These are phyloP conservation scores for Pneumocystis canis DNA, from an alignment of 1,139 yeast species.

Conservation along the genomic window DNA sequence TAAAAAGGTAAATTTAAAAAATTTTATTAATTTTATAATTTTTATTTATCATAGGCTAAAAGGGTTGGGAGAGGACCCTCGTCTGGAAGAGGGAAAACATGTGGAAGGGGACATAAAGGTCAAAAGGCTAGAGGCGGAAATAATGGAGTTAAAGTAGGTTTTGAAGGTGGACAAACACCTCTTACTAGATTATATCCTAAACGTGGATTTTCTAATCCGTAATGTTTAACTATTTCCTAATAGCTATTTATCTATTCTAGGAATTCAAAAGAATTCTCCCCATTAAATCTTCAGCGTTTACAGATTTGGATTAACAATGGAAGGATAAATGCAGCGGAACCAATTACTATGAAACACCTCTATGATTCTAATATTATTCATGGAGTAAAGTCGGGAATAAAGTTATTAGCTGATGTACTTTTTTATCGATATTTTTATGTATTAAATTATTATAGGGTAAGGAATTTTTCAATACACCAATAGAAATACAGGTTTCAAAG, in stretches of 20 bases:
- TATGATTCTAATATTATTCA: constrained; percentile 56
- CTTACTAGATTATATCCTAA: constrained; percentile 79
- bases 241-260: constrained; percentile 3
- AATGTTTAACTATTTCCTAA: constrained; percentile 22
- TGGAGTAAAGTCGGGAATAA: constrained; percentile 70
- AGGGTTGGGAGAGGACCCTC: constrained; percentile 96
- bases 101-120: constrained; percentile 98
- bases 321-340: constrained; percentile 38
- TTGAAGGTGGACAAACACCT: constrained; percentile 99
- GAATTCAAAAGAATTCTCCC: constrained; percentile 20
- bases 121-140: constrained; percentile 62
- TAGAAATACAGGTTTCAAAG: constrained; percentile 64
- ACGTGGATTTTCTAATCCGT: constrained; percentile 55
- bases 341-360: constrained; percentile 59
- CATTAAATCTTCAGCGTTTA: constrained; percentile 45
- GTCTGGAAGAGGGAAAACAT: constrained; percentile 76
- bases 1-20: constrained; percentile 21
- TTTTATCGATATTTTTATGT: constrained; percentile 13
- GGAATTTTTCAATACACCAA: constrained; percentile 35
- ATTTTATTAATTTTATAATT: neutral
- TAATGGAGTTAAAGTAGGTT: constrained; percentile 77
- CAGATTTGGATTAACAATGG: constrained; percentile 30
- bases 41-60: constrained; percentile 24
- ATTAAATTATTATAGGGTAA: constrained; percentile 29
- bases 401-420: constrained; percentile 43